A percentile compares a stretch with the other conserved stretches of the same genome.
phyloP scores from a whole-genome alignment of 345 rosid species.

The Brassica rapa region DNA sequence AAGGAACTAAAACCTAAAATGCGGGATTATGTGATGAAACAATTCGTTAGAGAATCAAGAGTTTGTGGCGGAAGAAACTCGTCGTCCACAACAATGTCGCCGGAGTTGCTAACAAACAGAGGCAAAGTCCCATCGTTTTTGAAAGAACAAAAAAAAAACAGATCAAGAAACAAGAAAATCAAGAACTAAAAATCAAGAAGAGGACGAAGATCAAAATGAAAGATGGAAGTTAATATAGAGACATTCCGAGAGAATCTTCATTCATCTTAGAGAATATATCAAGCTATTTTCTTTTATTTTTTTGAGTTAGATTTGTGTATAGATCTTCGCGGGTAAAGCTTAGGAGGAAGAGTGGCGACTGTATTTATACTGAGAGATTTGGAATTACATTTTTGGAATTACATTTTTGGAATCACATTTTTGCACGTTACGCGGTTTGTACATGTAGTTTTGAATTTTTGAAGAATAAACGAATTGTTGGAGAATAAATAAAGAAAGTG shows the following conservation, averaged over 20 bases:
- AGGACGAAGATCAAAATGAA: background rate
- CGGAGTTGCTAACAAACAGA: slow-evolving; percentile 14
- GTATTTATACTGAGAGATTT: background rate
- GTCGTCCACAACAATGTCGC: slow-evolving; percentile 31
- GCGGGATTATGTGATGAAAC: background rate
- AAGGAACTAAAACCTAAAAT: slow-evolving; percentile 4
- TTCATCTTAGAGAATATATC: slow-evolving; percentile 3
- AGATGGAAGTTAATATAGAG: background rate
- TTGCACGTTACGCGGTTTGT: slow-evolving; percentile 15
- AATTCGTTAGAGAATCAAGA: slow-evolving; percentile 12
- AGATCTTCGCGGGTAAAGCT: slow-evolving; percentile 28
- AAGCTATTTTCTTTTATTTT: background rate
- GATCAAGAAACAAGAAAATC: background rate
- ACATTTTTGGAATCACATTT: background rate
- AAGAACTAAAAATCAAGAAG: background rate
- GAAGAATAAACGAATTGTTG: slow-evolving; percentile 27
- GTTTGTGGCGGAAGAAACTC: slow-evolving; percentile 37
- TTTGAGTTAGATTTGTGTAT: background rate
- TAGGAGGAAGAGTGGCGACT: background rate
- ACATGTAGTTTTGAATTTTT: background rate
- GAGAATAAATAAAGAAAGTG: background rate
- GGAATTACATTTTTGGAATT: background rate
- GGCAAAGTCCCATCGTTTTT: slow-evolving; percentile 14
- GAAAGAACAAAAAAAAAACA: background rate
- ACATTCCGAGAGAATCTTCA: background rate